Percentiles rank a stretch among this genome's conserved stretches.
These are phyloP conservation scores for Schwanniomyces yamadae DNA, from an alignment of 805 yeast species.

Conservation along the genomic window DNA sequence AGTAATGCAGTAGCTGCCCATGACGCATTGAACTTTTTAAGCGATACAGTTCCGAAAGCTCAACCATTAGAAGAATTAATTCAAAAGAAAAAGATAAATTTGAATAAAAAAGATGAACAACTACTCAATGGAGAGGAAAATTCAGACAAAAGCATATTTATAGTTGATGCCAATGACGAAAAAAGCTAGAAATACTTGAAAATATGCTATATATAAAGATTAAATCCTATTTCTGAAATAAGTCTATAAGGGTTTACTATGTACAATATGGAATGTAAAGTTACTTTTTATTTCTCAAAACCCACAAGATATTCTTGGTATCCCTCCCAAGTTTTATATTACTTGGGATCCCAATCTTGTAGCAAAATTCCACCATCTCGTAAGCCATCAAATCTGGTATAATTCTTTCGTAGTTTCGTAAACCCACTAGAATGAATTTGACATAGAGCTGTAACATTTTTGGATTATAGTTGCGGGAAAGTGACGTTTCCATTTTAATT, in stretches of 20 bases:
- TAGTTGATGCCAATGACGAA: too few relatives aligned
- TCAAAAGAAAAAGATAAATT: conserved; percentile 36
- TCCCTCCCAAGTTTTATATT: conserved; percentile 20
- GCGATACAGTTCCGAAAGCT: conserved; percentile 67
- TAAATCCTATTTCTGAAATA: too few relatives aligned
- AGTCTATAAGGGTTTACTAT: too few relatives aligned
- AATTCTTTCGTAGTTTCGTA: conserved; percentile 38
- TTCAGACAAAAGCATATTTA: too few relatives aligned
- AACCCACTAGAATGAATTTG: conserved; percentile 32
- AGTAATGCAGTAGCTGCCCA: conserved; percentile 58
- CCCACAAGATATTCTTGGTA: conserved; percentile 30
- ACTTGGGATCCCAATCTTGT: conserved; percentile 23
- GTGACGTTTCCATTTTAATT: conserved; percentile 5
- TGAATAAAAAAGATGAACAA: conserved; percentile 14
- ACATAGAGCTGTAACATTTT: conserved; percentile 23
- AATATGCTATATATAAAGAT: too few relatives aligned
- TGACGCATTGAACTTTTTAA: conserved; percentile 61
- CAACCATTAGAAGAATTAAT: conserved; percentile 50
- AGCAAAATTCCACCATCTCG: conserved; percentile 34
- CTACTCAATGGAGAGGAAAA: too few relatives aligned
- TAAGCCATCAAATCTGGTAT: conserved; percentile 40
- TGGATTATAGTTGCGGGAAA: conserved; percentile 19
- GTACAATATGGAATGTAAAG: background rate
- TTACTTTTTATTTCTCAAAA: conserved; percentile 13
- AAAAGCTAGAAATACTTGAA: too few relatives aligned